Conservation (phyloP, 768 basidiomycete species). For the Russula dissimulans region DNA sequence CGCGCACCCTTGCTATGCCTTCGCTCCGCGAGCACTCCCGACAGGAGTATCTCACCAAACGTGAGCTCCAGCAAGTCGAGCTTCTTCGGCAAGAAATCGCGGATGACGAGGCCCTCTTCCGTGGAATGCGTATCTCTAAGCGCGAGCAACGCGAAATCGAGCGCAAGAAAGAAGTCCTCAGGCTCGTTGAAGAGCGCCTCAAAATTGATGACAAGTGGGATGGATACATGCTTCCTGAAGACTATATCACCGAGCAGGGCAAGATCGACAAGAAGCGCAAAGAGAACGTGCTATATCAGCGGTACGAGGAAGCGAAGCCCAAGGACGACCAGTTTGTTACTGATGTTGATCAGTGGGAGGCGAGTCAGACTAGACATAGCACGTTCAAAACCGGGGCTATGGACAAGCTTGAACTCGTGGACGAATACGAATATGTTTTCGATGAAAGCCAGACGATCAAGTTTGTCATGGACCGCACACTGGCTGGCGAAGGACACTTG, state of each 20-base stretch:
- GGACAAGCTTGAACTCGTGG: conserved; percentile 76
- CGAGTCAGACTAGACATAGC: conserved; percentile 79
- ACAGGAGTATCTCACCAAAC: conserved; percentile 92
- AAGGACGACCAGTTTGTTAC: conserved; percentile 94
- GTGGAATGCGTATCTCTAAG: conserved; percentile 84
- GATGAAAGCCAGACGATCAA: conserved; percentile 96
- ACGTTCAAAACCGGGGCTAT: conserved; percentile 86
- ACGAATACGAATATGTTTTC: conserved; percentile 95
- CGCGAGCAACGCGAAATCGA: conserved; percentile 75
- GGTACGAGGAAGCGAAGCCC: conserved; percentile 88
- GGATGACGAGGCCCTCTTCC: conserved; percentile 86
- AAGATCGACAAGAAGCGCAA: conserved; percentile 98
- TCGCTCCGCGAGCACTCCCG: conserved; percentile 81
- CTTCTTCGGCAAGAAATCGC: conserved; percentile 86
- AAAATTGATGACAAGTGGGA: conserved; percentile 94
- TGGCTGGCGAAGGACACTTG: conserved; percentile 60
- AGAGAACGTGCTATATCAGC: conserved; percentile 81
- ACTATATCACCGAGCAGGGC: conserved; percentile 96
- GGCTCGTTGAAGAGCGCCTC: conserved; percentile 87
- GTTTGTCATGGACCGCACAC: conserved; percentile 77
- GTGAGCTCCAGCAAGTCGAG: conserved; percentile 94
- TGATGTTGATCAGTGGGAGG: conserved; percentile 97
- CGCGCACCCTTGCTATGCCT: conserved; percentile 46
- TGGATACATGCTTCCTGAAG: conserved; percentile 93
- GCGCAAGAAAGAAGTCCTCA: conserved; percentile 84